A percentile compares a stretch with the other conserved stretches of the same genome.
phyloP scores from a whole-genome alignment of 139 green algal species.

The Raphidocelis subcapitata region DNA sequence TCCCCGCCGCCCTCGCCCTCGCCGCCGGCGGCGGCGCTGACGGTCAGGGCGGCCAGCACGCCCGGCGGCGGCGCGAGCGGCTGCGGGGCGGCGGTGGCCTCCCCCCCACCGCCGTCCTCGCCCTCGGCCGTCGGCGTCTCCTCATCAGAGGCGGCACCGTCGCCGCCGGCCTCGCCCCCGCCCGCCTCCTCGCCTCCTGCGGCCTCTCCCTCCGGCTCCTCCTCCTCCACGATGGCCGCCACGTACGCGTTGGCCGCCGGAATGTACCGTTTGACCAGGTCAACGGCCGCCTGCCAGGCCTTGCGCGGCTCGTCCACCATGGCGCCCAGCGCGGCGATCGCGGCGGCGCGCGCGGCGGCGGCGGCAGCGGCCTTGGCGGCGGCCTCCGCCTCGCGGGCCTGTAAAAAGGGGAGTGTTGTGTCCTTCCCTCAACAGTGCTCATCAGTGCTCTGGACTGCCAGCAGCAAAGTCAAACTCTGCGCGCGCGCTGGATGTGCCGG shows the following conservation, averaged over 20 bases:
- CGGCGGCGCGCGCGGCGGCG: conserved; percentile 16
- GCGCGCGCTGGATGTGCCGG: too few species aligned
- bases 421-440: too few species aligned
- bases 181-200: not conserved
- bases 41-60: too few species aligned
- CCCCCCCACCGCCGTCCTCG: not conserved
- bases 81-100: too few species aligned
- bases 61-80: too few species aligned
- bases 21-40: too few species aligned
- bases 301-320: conserved; percentile 23
- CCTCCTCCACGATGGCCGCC: conserved; percentile 45
- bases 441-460: too few species aligned
- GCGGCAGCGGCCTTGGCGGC: not conserved
- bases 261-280: conserved; percentile 36
- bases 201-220: conserved; percentile 34
- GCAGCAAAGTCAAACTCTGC: too few species aligned
- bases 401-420: too few species aligned
- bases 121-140: too few species aligned
- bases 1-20: too few species aligned
- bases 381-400: conserved; percentile 16
- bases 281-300: conserved; percentile 32
- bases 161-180: not conserved
- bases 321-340: conserved; percentile 19
- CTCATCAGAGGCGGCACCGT: too few species aligned
- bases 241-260: conserved; percentile 43